A percentile compares a stretch with the other conserved stretches of the same genome.
Evolutionary conservation across 1,139 yeast genomes (phyloP).

Genomic region (Zygoascus hellenicus): DNA sequence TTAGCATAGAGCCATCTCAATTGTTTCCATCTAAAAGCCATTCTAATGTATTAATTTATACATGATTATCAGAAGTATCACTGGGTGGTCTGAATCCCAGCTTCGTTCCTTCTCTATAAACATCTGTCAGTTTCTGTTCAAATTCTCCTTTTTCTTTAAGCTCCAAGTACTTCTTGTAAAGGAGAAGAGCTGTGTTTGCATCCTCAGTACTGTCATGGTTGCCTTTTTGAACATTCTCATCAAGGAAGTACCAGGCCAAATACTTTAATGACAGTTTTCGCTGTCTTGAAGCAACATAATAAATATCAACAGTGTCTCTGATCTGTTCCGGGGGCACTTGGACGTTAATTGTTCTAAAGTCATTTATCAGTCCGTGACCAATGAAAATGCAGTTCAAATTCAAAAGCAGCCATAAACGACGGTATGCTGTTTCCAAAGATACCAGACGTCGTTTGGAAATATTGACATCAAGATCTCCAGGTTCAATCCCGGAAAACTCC

Average conservation of each 20-base stretch:
- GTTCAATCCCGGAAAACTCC: constrained; percentile 84
- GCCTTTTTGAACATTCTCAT: constrained; percentile 77
- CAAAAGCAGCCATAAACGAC: constrained; percentile 81
- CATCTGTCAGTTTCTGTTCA: constrained; percentile 53
- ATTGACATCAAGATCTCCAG: constrained; percentile 78
- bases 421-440: constrained; percentile 74
- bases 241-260: constrained; percentile 72
- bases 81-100: constrained; percentile 55
- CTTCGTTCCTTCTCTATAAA: constrained; percentile 72
- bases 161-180: constrained; percentile 68
- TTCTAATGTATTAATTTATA: background rate
- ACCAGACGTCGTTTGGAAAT: constrained; percentile 68
- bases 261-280: constrained; percentile 84
- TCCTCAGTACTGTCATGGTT: constrained; percentile 98
- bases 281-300: constrained; percentile 61
- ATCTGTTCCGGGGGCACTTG: constrained; percentile 83
- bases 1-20: background rate
- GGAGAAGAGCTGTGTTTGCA: constrained; percentile 75
- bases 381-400: constrained; percentile 89
- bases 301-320: constrained; percentile 81
- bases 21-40: background rate
- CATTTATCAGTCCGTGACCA: constrained; percentile 90
- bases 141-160: constrained; percentile 54
- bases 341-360: constrained; percentile 87
- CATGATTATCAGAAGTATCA: background rate